Evolutionary conservation across 352 stramenopile species (phyloP).

Genomic region (Phytopythium cucurbitacearum): DNA sequence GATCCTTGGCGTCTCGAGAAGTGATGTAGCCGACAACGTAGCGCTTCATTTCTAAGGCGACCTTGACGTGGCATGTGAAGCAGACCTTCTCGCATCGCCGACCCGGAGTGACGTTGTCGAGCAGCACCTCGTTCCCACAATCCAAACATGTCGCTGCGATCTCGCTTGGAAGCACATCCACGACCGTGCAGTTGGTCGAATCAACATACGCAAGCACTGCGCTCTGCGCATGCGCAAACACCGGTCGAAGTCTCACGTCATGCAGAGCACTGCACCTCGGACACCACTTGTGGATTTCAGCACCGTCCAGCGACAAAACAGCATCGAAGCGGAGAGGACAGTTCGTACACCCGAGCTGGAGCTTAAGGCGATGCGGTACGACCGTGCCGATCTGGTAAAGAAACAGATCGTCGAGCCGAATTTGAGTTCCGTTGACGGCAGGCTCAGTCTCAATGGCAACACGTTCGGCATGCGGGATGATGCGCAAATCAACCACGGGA

Average conservation of each 20-base stretch:
- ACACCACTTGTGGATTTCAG: slow-evolving; percentile 70
- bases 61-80: slow-evolving; percentile 75
- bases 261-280: slow-evolving; percentile 74
- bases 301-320: slow-evolving; percentile 34
- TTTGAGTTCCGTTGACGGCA: slow-evolving; percentile 38
- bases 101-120: slow-evolving; percentile 40
- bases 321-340: slow-evolving; percentile 76
- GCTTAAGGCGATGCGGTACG: slow-evolving; percentile 53
- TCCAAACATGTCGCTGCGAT: slow-evolving; percentile 69
- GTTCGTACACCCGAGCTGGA: slow-evolving; percentile 64
- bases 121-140: slow-evolving; percentile 59
- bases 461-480: slow-evolving; percentile 43
- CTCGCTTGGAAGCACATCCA: slow-evolving; percentile 67
- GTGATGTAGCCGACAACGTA: slow-evolving; percentile 30
- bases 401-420: slow-evolving; percentile 68
- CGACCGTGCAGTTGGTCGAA: slow-evolving; percentile 64
- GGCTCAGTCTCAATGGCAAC: slow-evolving; percentile 54
- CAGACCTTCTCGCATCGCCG: slow-evolving; percentile 63
- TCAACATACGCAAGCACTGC: slow-evolving; percentile 63
- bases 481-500: slow-evolving; percentile 25
- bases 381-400: slow-evolving; percentile 77
- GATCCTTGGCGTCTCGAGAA: neutral
- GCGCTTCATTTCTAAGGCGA: slow-evolving; percentile 63
- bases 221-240: slow-evolving; percentile 69
- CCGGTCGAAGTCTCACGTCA: slow-evolving; percentile 49